Evolutionary conservation across 2,329 filamentous ascomycete species (phyloP).

Genomic region (Aspergillus aculeatinus): DNA sequence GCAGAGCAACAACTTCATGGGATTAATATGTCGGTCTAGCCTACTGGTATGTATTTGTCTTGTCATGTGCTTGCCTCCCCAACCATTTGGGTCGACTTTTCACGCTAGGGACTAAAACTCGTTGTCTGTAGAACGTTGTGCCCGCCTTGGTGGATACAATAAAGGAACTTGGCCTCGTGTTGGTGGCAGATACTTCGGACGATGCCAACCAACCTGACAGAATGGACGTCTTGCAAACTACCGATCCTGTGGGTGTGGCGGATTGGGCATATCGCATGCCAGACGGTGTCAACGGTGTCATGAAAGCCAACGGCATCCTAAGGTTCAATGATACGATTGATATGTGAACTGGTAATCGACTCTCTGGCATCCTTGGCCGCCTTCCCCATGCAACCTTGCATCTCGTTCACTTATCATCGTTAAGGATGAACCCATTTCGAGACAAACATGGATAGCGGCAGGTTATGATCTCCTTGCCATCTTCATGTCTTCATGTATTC

Average conservation of each 20-base stretch:
- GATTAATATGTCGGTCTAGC: slow-evolving; percentile 82
- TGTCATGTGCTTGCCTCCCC: not conserved
- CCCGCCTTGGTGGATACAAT: slow-evolving; percentile 89
- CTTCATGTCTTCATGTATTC: not conserved
- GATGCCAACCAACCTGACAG: slow-evolving; percentile 41
- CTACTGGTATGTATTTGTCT: slow-evolving; percentile 65
- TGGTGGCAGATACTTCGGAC: slow-evolving; percentile 82
- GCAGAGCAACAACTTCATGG: slow-evolving; percentile 97
- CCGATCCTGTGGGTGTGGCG: slow-evolving; percentile 32
- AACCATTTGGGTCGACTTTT: not conserved
- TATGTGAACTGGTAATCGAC: slow-evolving; percentile 45
- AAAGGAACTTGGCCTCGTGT: slow-evolving; percentile 87
- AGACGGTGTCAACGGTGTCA: slow-evolving; percentile 80
- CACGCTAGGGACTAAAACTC: not conserved
- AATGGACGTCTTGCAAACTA: slow-evolving; percentile 21
- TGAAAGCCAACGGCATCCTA: slow-evolving; percentile 83
- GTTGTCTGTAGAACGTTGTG: slow-evolving; percentile 71
- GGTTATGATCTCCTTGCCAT: not conserved
- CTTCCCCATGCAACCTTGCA: not conserved
- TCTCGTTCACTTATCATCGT: not conserved
- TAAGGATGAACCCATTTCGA: not conserved
- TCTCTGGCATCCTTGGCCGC: not conserved
- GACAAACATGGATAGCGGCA: not conserved
- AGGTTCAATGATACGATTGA: slow-evolving; percentile 92
- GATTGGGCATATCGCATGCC: slow-evolving; percentile 58